Evolutionary conservation across 805 yeast genomes (phyloP).

Genomic region (Metschnikowia bowlesiae): DNA sequence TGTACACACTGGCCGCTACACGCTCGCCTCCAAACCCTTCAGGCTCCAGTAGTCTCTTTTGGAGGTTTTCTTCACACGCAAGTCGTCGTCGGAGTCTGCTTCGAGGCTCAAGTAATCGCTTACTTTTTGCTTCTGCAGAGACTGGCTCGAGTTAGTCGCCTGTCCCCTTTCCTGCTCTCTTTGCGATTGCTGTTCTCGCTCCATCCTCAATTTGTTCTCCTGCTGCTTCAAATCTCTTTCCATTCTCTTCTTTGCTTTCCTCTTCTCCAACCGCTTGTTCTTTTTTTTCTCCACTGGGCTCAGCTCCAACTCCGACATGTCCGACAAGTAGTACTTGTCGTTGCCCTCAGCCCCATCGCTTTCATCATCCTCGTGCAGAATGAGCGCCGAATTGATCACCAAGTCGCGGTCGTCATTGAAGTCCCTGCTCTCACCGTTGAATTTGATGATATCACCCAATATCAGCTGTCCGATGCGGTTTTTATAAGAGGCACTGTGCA

Average conservation of each 20-base stretch:
- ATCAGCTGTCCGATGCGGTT: conserved; percentile 67
- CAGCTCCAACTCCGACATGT: conserved; percentile 26
- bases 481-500: conserved; percentile 62
- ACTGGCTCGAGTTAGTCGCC: not conserved
- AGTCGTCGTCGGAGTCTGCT: conserved; percentile 17
- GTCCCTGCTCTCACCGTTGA: conserved; percentile 69
- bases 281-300: not conserved
- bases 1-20: not conserved
- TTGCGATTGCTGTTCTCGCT: not conserved
- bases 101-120: conserved; percentile 22
- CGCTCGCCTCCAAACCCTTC: conserved; percentile 32
- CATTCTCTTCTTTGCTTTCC: not conserved
- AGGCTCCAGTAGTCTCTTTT: conserved; percentile 40
- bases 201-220: not conserved
- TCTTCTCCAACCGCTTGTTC: not conserved
- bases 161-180: not conserved
- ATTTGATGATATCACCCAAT: conserved; percentile 73
- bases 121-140: conserved; percentile 5
- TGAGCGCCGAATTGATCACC: conserved; percentile 57
- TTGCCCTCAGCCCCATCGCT: conserved; percentile 35
- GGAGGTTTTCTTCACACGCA: conserved; percentile 27
- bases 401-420: conserved; percentile 68
- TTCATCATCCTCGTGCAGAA: conserved; percentile 26
- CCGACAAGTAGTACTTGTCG: conserved; percentile 42
- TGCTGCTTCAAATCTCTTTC: not conserved